Evolutionary conservation across 306 rosid genomes (phyloP).

Genomic region (Pterocarpus macrocarpus): DNA sequence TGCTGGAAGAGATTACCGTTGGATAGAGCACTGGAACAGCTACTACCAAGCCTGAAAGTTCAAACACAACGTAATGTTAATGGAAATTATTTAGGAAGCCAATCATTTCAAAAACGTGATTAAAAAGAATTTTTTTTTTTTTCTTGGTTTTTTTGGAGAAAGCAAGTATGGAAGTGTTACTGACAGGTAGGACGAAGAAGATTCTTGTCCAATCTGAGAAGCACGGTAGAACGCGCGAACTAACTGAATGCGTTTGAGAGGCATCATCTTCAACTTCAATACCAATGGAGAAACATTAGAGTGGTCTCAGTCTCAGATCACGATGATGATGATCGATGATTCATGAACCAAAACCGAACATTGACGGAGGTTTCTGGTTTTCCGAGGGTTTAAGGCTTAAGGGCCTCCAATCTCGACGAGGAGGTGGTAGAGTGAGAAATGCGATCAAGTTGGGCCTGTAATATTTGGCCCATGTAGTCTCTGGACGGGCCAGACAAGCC

Average conservation of each 20-base stretch:
- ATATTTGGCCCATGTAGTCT: background rate
- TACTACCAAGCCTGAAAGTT: constrained; percentile 71
- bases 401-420: background rate
- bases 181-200: constrained; percentile 57
- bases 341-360: no score
- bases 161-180: constrained; percentile 44
- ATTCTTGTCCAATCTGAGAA: constrained; percentile 55
- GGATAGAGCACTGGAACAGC: constrained; percentile 62
- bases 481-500: background rate
- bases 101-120: background rate
- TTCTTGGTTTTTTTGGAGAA: constrained; percentile 17
- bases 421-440: background rate
- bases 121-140: background rate
- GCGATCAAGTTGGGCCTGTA: background rate
- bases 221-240: constrained; percentile 57
- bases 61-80: constrained; percentile 10
- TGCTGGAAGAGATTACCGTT: constrained; percentile 61
- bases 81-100: background rate
- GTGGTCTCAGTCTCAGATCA: constrained; percentile 43
- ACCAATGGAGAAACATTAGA: constrained; percentile 32
- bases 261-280: constrained; percentile 53
- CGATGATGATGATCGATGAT: background rate
- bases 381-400: constrained; percentile 48
- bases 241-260: constrained; percentile 63
- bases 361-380: constrained; percentile 30